Percentiles rank a stretch among this genome's conserved stretches.
Conservation (phyloP, 345 rosid genomes). For the Acer campestre region DNA sequence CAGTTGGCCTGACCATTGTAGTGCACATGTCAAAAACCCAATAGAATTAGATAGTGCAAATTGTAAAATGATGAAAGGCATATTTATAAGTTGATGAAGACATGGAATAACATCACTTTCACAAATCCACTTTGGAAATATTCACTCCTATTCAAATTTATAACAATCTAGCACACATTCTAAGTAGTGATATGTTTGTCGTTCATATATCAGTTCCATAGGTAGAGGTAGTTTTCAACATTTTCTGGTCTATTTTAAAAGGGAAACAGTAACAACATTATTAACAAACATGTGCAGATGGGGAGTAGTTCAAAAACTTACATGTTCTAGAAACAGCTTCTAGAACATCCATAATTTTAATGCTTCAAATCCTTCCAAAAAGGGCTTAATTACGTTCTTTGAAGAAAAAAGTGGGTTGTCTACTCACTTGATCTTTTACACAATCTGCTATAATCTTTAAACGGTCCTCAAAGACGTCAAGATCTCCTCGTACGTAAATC, state of each 20-base stretch:
- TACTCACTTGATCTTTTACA: constrained; percentile 58
- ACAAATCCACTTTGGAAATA: neutral
- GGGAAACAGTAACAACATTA: too few species aligned
- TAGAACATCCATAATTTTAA: neutral
- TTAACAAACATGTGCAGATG: too few species aligned
- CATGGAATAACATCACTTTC: neutral
- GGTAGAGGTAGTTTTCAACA: too few species aligned
- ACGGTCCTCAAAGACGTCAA: constrained; percentile 49
- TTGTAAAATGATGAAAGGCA: neutral
- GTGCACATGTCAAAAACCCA: neutral
- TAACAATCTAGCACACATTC: neutral
- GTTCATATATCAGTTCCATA: neutral
- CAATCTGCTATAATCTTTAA: constrained; percentile 50
- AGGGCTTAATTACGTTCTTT: neutral
- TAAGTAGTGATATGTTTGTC: neutral
- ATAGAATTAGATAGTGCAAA: constrained; percentile 8
- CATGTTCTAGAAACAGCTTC: neutral
- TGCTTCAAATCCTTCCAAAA: neutral
- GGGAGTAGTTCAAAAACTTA: too few species aligned
- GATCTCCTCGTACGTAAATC: constrained; percentile 55
- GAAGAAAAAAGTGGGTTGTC: neutral
- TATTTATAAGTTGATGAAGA: neutral
- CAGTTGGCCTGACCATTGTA: constrained; percentile 54
- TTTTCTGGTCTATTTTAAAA: too few species aligned
- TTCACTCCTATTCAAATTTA: neutral